Evolutionary conservation across 371 early-diverging fungal species (phyloP).

Genomic region (Basidiobolus meristosporus): DNA sequence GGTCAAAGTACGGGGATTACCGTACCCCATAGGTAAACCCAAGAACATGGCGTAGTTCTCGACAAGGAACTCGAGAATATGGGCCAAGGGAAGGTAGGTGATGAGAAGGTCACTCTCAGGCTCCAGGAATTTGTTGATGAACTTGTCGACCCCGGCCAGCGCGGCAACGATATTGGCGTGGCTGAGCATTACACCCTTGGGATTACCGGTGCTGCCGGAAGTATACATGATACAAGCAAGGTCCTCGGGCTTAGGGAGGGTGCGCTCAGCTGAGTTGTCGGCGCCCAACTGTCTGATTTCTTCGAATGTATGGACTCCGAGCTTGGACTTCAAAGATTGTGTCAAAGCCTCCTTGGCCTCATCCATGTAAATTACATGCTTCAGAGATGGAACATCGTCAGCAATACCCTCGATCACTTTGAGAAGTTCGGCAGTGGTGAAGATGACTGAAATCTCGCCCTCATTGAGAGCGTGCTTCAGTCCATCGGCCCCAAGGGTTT

Average conservation of each 20-base stretch:
- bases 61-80: conserved; percentile 75
- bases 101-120: conserved; percentile 53
- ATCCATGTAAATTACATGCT: conserved; percentile 56
- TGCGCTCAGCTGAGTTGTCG: too few species aligned
- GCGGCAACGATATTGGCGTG: conserved; percentile 70
- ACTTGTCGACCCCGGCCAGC: too few species aligned
- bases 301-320: too few species aligned
- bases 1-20: conserved; percentile 64
- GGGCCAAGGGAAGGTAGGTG: conserved; percentile 89
- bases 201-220: conserved; percentile 81
- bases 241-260: conserved; percentile 54
- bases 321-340: too few species aligned
- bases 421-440: conserved; percentile 66
- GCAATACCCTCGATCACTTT: conserved; percentile 38
- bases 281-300: too few species aligned
- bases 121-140: too few species aligned
- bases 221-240: conserved; percentile 91
- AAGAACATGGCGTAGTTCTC: conserved; percentile 50
- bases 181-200: conserved; percentile 79
- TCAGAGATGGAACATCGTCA: conserved; percentile 35
- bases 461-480: conserved; percentile 71
- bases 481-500: conserved; percentile 77
- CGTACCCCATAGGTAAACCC: conserved; percentile 82
- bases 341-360: too few species aligned
- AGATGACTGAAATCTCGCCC: conserved; percentile 53